phyloP scores from a whole-genome alignment of 75 land plant species.

The Sequoiadendron giganteum region DNA sequence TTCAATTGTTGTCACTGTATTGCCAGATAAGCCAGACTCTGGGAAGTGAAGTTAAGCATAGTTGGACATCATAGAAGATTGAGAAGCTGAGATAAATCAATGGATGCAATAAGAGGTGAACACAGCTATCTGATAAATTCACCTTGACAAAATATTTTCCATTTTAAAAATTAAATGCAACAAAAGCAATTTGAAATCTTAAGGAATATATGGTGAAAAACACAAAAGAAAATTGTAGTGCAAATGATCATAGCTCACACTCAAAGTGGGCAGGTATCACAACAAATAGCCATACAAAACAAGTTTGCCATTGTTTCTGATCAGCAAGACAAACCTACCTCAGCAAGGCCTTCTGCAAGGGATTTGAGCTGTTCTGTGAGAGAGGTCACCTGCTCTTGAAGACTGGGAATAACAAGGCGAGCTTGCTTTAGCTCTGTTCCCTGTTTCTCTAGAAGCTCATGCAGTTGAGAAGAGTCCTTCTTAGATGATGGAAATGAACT shows the following conservation, averaged over 20 bases:
- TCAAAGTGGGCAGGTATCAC: neutral
- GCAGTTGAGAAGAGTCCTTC: conserved; percentile 47
- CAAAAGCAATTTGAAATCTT: neutral
- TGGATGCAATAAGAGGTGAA: neutral
- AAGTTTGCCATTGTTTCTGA: neutral
- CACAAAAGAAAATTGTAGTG: neutral
- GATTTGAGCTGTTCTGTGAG: conserved; percentile 60
- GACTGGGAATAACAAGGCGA: conserved; percentile 47
- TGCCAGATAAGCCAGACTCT: too few relatives aligned
- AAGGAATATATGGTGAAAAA: neutral
- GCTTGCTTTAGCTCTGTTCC: conserved; percentile 59
- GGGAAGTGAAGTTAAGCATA: too few relatives aligned
- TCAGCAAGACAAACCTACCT: conserved; percentile 37
- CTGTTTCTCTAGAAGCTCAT: conserved; percentile 49
- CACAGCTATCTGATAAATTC: neutral
- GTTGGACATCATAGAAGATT: neutral
- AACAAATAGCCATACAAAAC: neutral
- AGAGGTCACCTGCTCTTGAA: conserved; percentile 63
- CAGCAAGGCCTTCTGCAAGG: conserved; percentile 65
- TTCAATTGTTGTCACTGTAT: too few relatives aligned
- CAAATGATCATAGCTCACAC: neutral
- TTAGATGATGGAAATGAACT: conserved; percentile 49
- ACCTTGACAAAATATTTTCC: neutral
- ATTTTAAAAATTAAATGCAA: neutral
- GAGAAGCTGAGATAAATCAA: neutral